These are phyloP conservation scores for Vigna mungo DNA, from an alignment of 306 rosid genomes.

Conservation along the genomic window DNA sequence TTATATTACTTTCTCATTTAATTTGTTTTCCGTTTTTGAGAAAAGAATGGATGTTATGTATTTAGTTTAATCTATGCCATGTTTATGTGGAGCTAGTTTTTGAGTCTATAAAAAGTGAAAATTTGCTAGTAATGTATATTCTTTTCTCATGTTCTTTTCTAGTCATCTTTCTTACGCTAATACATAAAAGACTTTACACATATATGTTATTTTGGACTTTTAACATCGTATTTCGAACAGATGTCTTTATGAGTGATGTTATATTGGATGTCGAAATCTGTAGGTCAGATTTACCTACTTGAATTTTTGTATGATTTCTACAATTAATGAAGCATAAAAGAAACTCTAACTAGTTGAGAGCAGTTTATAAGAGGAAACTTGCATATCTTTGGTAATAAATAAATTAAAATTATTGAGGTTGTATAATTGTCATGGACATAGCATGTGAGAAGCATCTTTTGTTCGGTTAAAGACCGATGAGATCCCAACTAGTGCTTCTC, in stretches of 20 bases:
- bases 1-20: neutral
- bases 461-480: conserved; percentile 12
- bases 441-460: conserved; percentile 40
- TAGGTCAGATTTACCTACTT: too few relatives aligned
- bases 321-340: too few relatives aligned
- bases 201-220: too few relatives aligned
- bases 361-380: neutral
- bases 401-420: conserved; percentile 25
- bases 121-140: neutral
- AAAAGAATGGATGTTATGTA: neutral
- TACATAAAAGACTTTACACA: too few relatives aligned
- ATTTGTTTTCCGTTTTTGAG: neutral
- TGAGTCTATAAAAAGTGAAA: neutral
- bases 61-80: neutral
- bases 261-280: too few relatives aligned
- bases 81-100: neutral
- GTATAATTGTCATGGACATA: conserved; percentile 19
- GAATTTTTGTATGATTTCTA: too few relatives aligned
- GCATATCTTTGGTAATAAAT: neutral
- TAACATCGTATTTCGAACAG: too few relatives aligned
- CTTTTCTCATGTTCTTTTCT: neutral
- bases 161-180: too few relatives aligned
- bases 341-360: too few relatives aligned
- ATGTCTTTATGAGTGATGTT: too few relatives aligned
- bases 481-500: conserved; percentile 46